A percentile compares a stretch with the other conserved stretches of the same genome.
These are phyloP conservation scores for Fraxinus excelsior DNA, from an alignment of 257 asterid species.

Conservation along the genomic window DNA sequence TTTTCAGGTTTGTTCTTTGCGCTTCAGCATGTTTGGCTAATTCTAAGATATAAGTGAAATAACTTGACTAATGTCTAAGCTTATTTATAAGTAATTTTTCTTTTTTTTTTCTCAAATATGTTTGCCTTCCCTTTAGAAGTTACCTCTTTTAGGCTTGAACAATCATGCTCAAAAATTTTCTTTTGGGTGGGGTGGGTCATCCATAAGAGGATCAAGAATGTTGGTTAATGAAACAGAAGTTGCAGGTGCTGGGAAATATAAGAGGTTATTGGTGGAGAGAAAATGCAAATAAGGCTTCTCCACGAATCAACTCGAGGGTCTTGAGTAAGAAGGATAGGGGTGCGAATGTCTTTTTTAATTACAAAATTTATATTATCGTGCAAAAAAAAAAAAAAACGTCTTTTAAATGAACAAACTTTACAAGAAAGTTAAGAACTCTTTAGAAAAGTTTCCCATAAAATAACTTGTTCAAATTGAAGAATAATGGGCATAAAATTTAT, in stretches of 20 bases:
- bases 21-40: background rate
- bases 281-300: background rate
- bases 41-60: too few species aligned
- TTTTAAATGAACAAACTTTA: background rate
- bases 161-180: too few species aligned
- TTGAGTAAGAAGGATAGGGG: background rate
- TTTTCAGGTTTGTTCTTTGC: slow-evolving; percentile 63
- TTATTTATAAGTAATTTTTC: too few species aligned
- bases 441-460: background rate
- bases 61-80: too few species aligned
- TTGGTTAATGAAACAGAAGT: background rate
- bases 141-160: too few species aligned
- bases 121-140: too few species aligned
- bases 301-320: too few species aligned
- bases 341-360: too few species aligned
- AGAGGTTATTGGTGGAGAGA: background rate
- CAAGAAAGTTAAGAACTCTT: background rate
- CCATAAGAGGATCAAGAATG: too few species aligned
- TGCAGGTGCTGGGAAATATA: background rate
- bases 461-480: background rate
- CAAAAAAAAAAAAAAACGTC: background rate
- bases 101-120: too few species aligned
- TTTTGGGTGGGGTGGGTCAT: too few species aligned
- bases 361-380: too few species aligned
- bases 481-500: slow-evolving; percentile 7